Evolutionary conservation across 2,329 filamentous ascomycete genomes (phyloP).

Genomic region (Tolypocladium amazonense): DNA sequence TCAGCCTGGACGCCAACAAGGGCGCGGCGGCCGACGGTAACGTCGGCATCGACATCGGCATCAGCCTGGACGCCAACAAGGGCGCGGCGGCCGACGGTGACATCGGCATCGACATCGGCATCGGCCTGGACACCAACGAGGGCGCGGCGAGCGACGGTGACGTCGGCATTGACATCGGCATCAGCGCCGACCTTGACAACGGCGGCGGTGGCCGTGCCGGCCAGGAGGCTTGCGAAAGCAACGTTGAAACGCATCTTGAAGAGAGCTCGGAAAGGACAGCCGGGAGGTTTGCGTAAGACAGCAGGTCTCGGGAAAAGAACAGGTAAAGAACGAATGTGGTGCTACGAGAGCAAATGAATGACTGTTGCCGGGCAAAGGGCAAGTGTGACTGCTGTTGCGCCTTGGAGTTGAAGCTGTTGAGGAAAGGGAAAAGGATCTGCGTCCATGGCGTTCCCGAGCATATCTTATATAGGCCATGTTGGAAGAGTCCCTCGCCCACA

Average conservation of each 20-base stretch:
- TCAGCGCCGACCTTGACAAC: background rate
- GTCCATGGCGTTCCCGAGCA: background rate
- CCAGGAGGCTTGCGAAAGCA: conserved; percentile 16
- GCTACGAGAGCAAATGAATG: background rate
- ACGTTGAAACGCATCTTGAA: conserved; percentile 20
- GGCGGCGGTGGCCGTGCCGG: conserved; percentile 8
- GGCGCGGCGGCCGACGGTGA: conserved; percentile 7
- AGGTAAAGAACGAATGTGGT: conserved; percentile 1
- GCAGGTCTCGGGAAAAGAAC: background rate
- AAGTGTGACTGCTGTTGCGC: background rate
- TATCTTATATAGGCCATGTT: background rate
- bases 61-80: background rate
- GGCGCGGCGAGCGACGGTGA: too few species aligned
- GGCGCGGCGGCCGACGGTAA: background rate
- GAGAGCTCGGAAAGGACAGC: background rate
- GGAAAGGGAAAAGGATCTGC: background rate
- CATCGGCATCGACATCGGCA: conserved; percentile 4
- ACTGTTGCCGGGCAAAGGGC: background rate
- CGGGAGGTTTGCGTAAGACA: background rate
- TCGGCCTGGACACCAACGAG: too few species aligned
- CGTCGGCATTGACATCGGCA: conserved; percentile 7
- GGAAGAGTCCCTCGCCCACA: background rate
- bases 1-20: conserved; percentile 2
- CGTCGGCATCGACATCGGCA: conserved; percentile 8
- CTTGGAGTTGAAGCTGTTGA: background rate